Conservation (phyloP, 2,329 filamentous ascomycete species). For the Hypocrella siamensis region DNA sequence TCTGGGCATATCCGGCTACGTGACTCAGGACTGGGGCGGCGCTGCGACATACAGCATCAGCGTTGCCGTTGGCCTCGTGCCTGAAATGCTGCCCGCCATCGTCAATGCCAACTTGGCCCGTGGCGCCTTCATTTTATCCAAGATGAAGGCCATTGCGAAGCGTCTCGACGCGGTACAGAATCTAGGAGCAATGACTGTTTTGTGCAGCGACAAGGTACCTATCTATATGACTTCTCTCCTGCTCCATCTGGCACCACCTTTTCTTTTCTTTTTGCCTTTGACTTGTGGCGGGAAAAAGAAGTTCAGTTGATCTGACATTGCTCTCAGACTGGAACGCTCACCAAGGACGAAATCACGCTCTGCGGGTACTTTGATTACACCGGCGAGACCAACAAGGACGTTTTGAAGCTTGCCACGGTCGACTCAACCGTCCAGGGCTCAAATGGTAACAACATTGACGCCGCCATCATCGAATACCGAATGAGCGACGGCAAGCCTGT, state of each 20-base stretch:
- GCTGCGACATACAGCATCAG: conserved; percentile 14
- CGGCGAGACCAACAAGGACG: conserved; percentile 6
- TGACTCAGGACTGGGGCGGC: conserved; percentile 11
- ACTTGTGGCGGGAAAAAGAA: background rate
- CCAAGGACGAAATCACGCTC: conserved; percentile 13
- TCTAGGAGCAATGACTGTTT: conserved; percentile 13
- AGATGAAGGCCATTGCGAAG: conserved; percentile 19
- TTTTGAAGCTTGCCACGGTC: conserved; percentile 12
- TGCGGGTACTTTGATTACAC: conserved; percentile 8
- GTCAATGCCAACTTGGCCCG: conserved; percentile 14
- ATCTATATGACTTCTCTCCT: too few relatives aligned
- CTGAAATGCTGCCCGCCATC: conserved; percentile 15
- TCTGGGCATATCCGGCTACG: conserved; percentile 10
- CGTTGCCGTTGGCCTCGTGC: conserved; percentile 13
- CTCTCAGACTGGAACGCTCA: conserved; percentile 12
- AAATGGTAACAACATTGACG: conserved; percentile 14
- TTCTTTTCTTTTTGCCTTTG: too few relatives aligned
- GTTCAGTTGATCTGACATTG: too few relatives aligned
- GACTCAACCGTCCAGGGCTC: conserved; percentile 11
- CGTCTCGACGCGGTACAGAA: conserved; percentile 16
- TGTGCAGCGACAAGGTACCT: conserved; percentile 15
- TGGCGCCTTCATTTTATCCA: conserved; percentile 11
- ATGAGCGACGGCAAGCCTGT: conserved; percentile 5
- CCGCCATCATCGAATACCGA: conserved; percentile 9
- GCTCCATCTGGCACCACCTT: too few relatives aligned